Percentiles rank a stretch among this genome's conserved stretches.
Conservation (phyloP, 2,329 filamentous ascomycete species). For the Calonectria fujianensis region DNA sequence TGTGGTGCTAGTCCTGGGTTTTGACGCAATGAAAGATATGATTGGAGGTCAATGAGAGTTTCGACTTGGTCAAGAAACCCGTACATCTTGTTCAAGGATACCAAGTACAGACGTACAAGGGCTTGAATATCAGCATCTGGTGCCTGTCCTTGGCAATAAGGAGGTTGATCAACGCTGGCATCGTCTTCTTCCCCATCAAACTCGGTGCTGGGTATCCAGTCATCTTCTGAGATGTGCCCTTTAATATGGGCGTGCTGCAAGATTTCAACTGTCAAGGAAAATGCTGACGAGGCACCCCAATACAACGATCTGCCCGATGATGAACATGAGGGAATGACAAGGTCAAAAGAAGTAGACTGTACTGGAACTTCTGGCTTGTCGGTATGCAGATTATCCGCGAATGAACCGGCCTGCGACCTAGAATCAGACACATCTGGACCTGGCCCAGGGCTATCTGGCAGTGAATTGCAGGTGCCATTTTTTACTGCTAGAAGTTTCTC, state of each 20-base stretch:
- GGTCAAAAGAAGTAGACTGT: background rate
- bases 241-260: background rate
- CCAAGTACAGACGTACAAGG: background rate
- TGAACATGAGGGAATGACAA: background rate
- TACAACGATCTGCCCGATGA: background rate
- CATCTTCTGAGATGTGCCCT: background rate
- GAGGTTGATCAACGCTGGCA: background rate
- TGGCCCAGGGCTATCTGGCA: background rate
- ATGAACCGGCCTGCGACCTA: background rate
- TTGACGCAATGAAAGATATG: background rate
- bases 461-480: background rate
- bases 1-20: conserved; percentile 1
- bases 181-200: background rate
- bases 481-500: background rate
- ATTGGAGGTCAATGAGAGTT: conserved; percentile 33
- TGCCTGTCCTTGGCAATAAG: background rate
- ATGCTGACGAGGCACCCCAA: background rate
- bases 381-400: background rate
- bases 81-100: conserved; percentile 43
- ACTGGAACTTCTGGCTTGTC: background rate
- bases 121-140: background rate
- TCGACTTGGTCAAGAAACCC: conserved; percentile 32
- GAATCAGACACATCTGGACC: background rate
- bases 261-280: background rate
- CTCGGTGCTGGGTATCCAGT: background rate